Evolutionary conservation across 2,329 filamentous ascomycete species (phyloP), one percentile per base, ranked within the genome.

Genomic region (Colletotrichum sp.): DNA sequence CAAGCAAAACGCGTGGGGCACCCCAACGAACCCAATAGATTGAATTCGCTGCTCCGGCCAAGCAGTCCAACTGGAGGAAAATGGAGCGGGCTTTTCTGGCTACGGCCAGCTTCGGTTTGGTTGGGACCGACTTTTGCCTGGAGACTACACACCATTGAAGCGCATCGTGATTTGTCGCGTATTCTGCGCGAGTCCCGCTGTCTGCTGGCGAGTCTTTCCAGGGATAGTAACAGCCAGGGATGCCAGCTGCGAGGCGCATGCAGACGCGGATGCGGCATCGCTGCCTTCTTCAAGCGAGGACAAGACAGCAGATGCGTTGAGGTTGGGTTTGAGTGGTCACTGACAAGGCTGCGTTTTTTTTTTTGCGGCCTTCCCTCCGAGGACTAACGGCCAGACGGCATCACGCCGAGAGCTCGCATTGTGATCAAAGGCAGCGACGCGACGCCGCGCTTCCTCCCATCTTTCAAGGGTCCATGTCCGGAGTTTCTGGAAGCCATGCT

Each of bases 101-200:
- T 65, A 26, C 71, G 65, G 59, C 65, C 74, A 76, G 74, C 70
- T 76, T 76, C 70, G 74, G 70, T 74, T 73, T 76, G 74, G 74
- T 74, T 74, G 70, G 71, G 70, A 36, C 74, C 74, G 74, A 73
- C 74, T 65, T 69, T 52, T 36, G 44, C 44, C 30, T 63, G 18
- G 30, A 34, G 59, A 34, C 30, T 75, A 44, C 70, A 52, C 70
- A 76, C 70, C 64, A 68, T 73, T 76, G 65, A 76, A 65, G 70
- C 73, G 64, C 73, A 73, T 76, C 21, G 16, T 76, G 64, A 75
- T 72, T 76, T 76, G 70, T 76, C 69, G 70, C 59, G 26, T 69
- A 30, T 64, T 49, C 44, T 52, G 73, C 24, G 26, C 64, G 67
- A 65, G 64, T 65, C 70, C 64, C 64, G 70, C 73, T 44, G 44